These are phyloP conservation scores for Epichloe glyceriae DNA, from an alignment of 2,329 filamentous ascomycete species.

Conservation along the genomic window DNA sequence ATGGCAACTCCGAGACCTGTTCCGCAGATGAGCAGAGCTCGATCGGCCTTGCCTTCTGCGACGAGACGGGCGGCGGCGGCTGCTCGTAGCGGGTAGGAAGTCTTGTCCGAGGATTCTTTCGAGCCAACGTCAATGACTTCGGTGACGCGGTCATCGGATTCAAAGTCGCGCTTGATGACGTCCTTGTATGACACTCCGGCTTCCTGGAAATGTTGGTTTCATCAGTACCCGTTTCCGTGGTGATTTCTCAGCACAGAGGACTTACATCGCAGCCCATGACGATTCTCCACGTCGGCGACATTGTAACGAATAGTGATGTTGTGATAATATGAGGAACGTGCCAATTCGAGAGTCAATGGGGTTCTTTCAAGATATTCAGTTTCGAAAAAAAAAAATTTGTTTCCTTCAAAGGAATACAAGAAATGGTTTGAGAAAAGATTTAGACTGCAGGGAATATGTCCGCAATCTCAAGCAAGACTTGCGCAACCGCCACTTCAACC, in stretches of 20 bases:
- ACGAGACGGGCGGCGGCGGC: constrained; percentile 57
- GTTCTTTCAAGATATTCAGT: no score
- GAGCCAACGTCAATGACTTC: constrained; percentile 66
- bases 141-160: constrained; percentile 51
- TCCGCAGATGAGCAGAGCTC: constrained; percentile 71
- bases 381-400: no score
- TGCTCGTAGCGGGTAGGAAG: constrained; percentile 68
- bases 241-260: constrained; percentile 4
- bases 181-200: constrained; percentile 70
- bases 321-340: not conserved
- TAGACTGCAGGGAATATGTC: not conserved
- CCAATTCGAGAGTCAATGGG: no score
- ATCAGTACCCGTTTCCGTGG: not conserved
- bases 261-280: constrained; percentile 42
- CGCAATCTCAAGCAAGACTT: not conserved
- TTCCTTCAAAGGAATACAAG: no score
- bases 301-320: constrained; percentile 12
- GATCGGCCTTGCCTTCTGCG: constrained; percentile 52
- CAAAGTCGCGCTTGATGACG: constrained; percentile 60
- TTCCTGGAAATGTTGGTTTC: constrained; percentile 29
- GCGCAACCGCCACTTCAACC: not conserved
- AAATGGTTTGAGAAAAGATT: not conserved
- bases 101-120: constrained; percentile 53
- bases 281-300: constrained; percentile 38
- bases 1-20: constrained; percentile 82